Conservation (phyloP, 228 moss, liverwort and hornwort genomes). For the Sphagnum fallax region DNA sequence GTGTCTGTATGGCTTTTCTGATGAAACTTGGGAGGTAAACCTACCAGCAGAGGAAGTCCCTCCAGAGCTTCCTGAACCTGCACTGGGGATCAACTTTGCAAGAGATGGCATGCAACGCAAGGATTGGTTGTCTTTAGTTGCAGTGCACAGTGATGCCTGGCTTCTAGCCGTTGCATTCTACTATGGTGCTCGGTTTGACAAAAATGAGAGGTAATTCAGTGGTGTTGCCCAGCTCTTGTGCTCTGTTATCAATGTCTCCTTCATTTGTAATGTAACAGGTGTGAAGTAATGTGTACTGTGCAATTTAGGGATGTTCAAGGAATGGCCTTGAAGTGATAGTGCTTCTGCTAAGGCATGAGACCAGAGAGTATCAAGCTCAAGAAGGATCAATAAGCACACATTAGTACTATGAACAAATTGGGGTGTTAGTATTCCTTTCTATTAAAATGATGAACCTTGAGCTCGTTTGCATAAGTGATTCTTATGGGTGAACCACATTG, state of each 20-base stretch:
- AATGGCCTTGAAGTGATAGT: no score
- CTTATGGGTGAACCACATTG: no score
- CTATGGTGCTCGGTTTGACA: slow-evolving; percentile 95
- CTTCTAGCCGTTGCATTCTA: slow-evolving; percentile 96
- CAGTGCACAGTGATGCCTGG: slow-evolving; percentile 99
- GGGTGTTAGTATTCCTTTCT: no score
- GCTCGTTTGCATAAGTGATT: no score
- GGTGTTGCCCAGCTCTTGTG: neutral
- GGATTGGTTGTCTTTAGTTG: slow-evolving; percentile 95
- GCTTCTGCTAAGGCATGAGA: no score
- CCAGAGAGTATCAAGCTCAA: no score
- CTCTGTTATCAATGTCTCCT: neutral
- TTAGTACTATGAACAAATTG: no score
- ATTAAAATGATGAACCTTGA: no score
- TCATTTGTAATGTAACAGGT: neutral
- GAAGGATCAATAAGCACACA: no score
- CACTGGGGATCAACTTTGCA: slow-evolving; percentile 97
- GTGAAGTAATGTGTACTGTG: no score
- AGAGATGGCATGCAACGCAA: slow-evolving; percentile 98
- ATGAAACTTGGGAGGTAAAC: slow-evolving; percentile 96
- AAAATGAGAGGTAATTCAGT: slow-evolving; percentile 78
- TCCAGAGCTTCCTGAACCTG: slow-evolving; percentile 96
- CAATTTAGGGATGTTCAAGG: no score
- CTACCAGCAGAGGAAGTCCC: slow-evolving; percentile 94
- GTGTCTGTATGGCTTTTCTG: slow-evolving; percentile 95